phyloP scores from a whole-genome alignment of 2,329 filamentous ascomycete species.

The Magnaporthiopsis incrustans region DNA sequence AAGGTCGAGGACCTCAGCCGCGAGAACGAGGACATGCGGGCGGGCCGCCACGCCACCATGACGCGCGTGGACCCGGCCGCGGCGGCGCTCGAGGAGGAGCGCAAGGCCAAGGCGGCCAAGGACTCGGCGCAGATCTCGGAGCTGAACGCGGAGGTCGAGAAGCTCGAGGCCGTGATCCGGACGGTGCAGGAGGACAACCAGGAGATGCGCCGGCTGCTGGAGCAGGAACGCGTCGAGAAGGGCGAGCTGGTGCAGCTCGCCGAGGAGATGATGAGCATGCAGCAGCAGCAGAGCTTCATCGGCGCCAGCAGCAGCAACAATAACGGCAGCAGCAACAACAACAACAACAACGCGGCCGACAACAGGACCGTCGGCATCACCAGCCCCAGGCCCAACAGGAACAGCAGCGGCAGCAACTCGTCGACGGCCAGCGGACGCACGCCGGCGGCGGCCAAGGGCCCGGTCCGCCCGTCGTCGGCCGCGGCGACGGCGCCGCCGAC shows the following conservation, averaged over 20 bases:
- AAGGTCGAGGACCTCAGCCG: slow-evolving; percentile 60
- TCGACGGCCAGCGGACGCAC: slow-evolving; percentile 4
- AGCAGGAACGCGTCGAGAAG: slow-evolving; percentile 73
- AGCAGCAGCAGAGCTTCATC: slow-evolving; percentile 37
- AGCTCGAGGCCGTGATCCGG: slow-evolving; percentile 63
- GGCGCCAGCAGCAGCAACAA: slow-evolving; percentile 17
- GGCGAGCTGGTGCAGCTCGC: slow-evolving; percentile 73
- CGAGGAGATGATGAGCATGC: slow-evolving; percentile 72
- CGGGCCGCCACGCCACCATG: slow-evolving; percentile 57
- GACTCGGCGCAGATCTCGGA: slow-evolving; percentile 61
- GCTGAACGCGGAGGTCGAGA: slow-evolving; percentile 65
- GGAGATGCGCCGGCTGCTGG: slow-evolving; percentile 55
- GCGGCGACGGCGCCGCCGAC: slow-evolving; percentile 15
- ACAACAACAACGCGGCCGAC: no score
- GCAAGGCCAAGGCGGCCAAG: slow-evolving; percentile 50
- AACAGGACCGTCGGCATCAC: no score
- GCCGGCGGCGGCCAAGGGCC: not conserved
- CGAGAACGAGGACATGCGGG: slow-evolving; percentile 68
- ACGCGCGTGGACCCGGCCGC: slow-evolving; percentile 45
- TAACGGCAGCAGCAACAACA: not conserved
- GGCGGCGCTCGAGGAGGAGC: slow-evolving; percentile 40
- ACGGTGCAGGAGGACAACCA: slow-evolving; percentile 65
- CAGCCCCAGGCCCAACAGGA: not conserved
- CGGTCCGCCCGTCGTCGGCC: slow-evolving; percentile 13
- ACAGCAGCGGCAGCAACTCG: not conserved